Percentiles rank a stretch among this genome's conserved stretches.
Conservation (phyloP, 176 grass and related monocot genomes). For the Sorghum bicolor region Sorghum_bicolor_NCBIv3 NC_012873.2:3536001-3536500, state of each 20-base stretch:
- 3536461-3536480: slow-evolving; percentile 18
- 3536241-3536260: not conserved
- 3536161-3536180: not conserved
- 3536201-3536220: not conserved
- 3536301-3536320: not conserved
- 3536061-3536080: too few relatives aligned
- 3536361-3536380: not conserved
- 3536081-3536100: too few relatives aligned
- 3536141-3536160: not conserved
- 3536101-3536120: too few relatives aligned
- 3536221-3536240: not conserved
- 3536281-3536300: not conserved
- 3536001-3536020: too few relatives aligned
- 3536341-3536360: not conserved
- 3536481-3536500: slow-evolving; percentile 13
- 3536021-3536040: too few relatives aligned
- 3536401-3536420: not conserved
- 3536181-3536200: not conserved
- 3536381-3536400: not conserved
- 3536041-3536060: too few relatives aligned
- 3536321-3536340: not conserved
- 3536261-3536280: not conserved
- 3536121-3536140: not conserved
- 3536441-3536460: not conserved
- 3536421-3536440: not conserved